phyloP scores from a whole-genome alignment of 2,329 filamentous ascomycete species.

The Fusarium lateritium region DNA sequence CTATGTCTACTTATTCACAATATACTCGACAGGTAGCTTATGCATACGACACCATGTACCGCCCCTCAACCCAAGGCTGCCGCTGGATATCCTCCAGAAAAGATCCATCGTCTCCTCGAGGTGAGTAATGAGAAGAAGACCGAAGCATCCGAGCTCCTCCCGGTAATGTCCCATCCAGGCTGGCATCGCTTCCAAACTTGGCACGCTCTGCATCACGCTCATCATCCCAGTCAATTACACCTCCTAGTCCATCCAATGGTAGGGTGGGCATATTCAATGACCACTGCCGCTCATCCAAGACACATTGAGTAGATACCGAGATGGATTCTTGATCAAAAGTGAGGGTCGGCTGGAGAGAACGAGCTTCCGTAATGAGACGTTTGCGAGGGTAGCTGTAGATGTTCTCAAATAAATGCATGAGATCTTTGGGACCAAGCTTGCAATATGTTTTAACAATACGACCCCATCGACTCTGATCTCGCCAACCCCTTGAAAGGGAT shows the following conservation, averaged over 20 bases:
- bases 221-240: slow-evolving; percentile 60
- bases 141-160: slow-evolving; percentile 49
- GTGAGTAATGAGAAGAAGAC: slow-evolving; percentile 56
- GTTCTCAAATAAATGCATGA: slow-evolving; percentile 65
- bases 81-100: slow-evolving; percentile 50
- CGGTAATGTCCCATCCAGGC: slow-evolving; percentile 55
- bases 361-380: slow-evolving; percentile 61
- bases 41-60: slow-evolving; percentile 34
- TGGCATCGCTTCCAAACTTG: slow-evolving; percentile 54
- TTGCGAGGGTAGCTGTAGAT: slow-evolving; percentile 62
- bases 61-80: slow-evolving; percentile 37
- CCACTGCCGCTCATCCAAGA: slow-evolving; percentile 57
- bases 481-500: slow-evolving; percentile 55
- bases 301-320: slow-evolving; percentile 56
- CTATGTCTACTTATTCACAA: slow-evolving; percentile 8
- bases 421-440: slow-evolving; percentile 65
- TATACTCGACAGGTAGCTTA: neutral
- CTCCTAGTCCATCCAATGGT: slow-evolving; percentile 55
- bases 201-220: slow-evolving; percentile 54
- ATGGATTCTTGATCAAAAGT: slow-evolving; percentile 63
- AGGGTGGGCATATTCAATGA: slow-evolving; percentile 51
- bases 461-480: slow-evolving; percentile 55
- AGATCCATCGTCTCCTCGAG: slow-evolving; percentile 59
- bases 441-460: slow-evolving; percentile 62
- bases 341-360: slow-evolving; percentile 59